Evolutionary conservation across 2,329 filamentous ascomycete species (phyloP), one percentile per base, ranked within the genome.

Genomic region (Colletotrichum sp.): DNA sequence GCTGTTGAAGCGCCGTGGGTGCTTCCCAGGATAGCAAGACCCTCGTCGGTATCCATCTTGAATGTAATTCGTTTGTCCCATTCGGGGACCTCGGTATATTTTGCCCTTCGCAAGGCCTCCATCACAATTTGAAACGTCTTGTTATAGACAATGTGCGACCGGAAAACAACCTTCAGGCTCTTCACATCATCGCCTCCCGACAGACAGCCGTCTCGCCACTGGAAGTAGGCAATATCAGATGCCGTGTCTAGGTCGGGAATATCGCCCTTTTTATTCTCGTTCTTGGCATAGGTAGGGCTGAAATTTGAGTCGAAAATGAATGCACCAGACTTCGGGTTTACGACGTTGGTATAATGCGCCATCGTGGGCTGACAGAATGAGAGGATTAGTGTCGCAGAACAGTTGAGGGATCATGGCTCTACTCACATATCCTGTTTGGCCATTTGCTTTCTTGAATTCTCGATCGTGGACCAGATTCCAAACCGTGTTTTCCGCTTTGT

Each of bases 241-340:
- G 43, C 3, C 3, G 43, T 52, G n/a, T 52, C 43, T 4, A 52
- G 7, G 12, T 52, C 43, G n/a, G 43, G 43, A 6, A 52, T 7
- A 13, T 52, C 43, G 0, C 43, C 43, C 3, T 52, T 21, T 12
- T 6, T 6, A 4, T 13, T 13, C n/a, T 0, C 0, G 6, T 7
- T 52, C n/a, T 21, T 12, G 3, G 43, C 43, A 13, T 13, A 52
- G 1, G 43, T 52, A 7, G 43, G 43, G n/a, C 43, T 52, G n/a
- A 0, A 52, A 12, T 52, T 52, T 7, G 43, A 52, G 10, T 52
- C 43, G n/a, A 52, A 52, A 7, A 52, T 52, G n/a, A 52, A 52
- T 13, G 3, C 43, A 7, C 43, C 43, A 52, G 43, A 52, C 43
- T 52, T 52, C 2, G 43, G 43, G 3, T 52, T 52, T 21, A 52